A percentile compares a stretch with the other conserved stretches of the same genome.
phyloP scores from a whole-genome alignment of 2,329 filamentous ascomycete species.

The Exophiala bonariae region DNA sequence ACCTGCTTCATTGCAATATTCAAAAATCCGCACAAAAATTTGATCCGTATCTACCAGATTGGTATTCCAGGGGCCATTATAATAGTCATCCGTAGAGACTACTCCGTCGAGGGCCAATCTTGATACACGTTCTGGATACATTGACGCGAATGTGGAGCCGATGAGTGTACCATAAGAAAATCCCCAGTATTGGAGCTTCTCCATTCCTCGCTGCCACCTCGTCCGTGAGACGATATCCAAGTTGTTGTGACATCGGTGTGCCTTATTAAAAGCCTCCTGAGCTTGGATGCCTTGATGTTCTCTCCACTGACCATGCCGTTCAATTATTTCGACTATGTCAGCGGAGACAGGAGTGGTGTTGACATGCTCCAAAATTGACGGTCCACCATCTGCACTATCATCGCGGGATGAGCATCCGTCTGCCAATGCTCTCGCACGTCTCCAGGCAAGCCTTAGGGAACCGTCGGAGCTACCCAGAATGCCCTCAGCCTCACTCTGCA shows the following conservation, averaged over 20 bases:
- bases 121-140: slow-evolving; percentile 13
- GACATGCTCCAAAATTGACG: slow-evolving; percentile 26
- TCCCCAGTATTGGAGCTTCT: slow-evolving; percentile 15
- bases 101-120: slow-evolving; percentile 16
- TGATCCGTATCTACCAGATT: slow-evolving; percentile 9
- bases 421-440: slow-evolving; percentile 10
- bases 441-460: slow-evolving; percentile 11
- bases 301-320: slow-evolving; percentile 36
- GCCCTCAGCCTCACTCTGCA: slow-evolving; percentile 14
- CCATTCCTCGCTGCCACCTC: slow-evolving; percentile 52
- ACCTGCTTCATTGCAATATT: slow-evolving; percentile 53
- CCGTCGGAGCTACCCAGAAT: slow-evolving; percentile 11
- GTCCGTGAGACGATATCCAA: slow-evolving; percentile 29
- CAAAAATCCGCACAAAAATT: slow-evolving; percentile 50
- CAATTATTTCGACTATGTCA: slow-evolving; percentile 36
- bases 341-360: slow-evolving; percentile 34
- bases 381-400: slow-evolving; percentile 4
- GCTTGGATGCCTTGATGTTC: slow-evolving; percentile 41
- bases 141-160: slow-evolving; percentile 13
- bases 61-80: slow-evolving; percentile 22
- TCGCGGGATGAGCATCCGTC: slow-evolving; percentile 9
- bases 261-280: slow-evolving; percentile 47
- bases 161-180: slow-evolving; percentile 15
- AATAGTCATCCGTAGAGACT: slow-evolving; percentile 15
- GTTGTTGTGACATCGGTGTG: slow-evolving; percentile 46